These are phyloP conservation scores for Diutina sp. DNA, from an alignment of 1,139 yeast species.

Conservation along the genomic window DNA sequence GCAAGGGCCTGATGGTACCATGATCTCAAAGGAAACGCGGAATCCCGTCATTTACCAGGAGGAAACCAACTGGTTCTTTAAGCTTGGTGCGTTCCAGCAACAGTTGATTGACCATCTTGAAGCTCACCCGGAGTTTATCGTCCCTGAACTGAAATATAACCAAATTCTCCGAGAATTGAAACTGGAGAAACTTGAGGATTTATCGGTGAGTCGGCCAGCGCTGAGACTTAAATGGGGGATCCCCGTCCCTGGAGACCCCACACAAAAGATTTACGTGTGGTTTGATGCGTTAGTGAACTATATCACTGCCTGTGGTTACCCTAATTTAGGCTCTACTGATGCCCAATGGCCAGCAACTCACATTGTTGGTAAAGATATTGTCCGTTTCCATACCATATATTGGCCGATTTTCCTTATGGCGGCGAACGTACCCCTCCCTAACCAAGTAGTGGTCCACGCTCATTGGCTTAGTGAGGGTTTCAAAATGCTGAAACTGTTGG, in stretches of 20 bases:
- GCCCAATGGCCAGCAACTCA: constrained; percentile 59
- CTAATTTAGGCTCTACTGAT: constrained; percentile 12
- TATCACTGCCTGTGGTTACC: constrained; percentile 62
- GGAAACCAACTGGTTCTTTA: constrained; percentile 83
- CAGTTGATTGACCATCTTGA: constrained; percentile 36
- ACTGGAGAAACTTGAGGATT: constrained; percentile 37
- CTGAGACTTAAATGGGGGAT: constrained; percentile 82
- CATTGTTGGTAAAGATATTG: constrained; percentile 84
- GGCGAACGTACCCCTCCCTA: constrained; percentile 58
- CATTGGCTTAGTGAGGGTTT: constrained; percentile 89
- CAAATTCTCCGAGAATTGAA: constrained; percentile 50
- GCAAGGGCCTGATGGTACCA: constrained; percentile 12
- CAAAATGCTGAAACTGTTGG: constrained; percentile 88
- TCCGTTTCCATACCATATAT: constrained; percentile 76
- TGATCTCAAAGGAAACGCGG: constrained; percentile 60
- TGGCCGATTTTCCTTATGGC: constrained; percentile 95
- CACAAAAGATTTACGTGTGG: constrained; percentile 90
- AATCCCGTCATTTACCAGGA: constrained; percentile 63
- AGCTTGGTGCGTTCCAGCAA: constrained; percentile 46
- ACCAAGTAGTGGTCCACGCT: constrained; percentile 74
- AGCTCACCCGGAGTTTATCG: constrained; percentile 41
- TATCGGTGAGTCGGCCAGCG: constrained; percentile 77
- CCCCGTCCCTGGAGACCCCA: constrained; percentile 66
- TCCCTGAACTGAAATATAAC: constrained; percentile 46
- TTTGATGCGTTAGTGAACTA: constrained; percentile 89